Percentiles rank a stretch among this genome's conserved stretches.
These are phyloP conservation scores for Suhomyces wounanorum DNA, from an alignment of 1,139 yeast species.

Conservation along the genomic window DNA sequence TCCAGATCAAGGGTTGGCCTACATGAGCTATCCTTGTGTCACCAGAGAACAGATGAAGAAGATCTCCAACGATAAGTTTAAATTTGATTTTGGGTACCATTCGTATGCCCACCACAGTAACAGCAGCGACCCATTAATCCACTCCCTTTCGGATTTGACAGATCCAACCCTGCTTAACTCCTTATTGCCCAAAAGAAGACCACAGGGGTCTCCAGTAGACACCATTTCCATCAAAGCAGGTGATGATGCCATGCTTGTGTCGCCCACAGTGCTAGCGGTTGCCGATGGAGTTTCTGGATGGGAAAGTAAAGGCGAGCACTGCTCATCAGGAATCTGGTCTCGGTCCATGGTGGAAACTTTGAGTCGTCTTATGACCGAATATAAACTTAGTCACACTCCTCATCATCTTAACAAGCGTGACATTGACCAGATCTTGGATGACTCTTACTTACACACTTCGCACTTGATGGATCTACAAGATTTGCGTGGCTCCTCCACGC, in stretches of 20 bases:
- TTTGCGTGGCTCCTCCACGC: conserved; percentile 55
- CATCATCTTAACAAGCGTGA: conserved; percentile 47
- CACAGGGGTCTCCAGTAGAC: conserved; percentile 55
- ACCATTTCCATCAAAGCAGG: conserved; percentile 58
- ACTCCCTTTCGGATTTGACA: conserved; percentile 53
- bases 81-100: conserved; percentile 49
- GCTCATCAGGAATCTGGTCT: conserved; percentile 57
- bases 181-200: conserved; percentile 52
- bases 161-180: conserved; percentile 51
- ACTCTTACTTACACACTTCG: conserved; percentile 52
- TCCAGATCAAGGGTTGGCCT: conserved; percentile 35
- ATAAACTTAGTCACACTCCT: conserved; percentile 45
- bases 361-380: conserved; percentile 50
- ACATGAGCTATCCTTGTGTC: conserved; percentile 44
- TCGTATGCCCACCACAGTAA: conserved; percentile 53
- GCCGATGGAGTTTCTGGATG: conserved; percentile 68
- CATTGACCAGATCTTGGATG: conserved; percentile 50
- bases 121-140: conserved; percentile 42
- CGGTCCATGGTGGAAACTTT: conserved; percentile 57
- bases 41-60: conserved; percentile 44
- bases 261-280: conserved; percentile 56
- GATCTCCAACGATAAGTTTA: conserved; percentile 41
- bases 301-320: conserved; percentile 46
- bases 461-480: conserved; percentile 55
- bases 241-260: conserved; percentile 63